Evolutionary conservation across 2,329 filamentous ascomycete species (phyloP), one percentile per base, ranked within the genome.

Genomic region (Colletotrichum neosansevieriae): DNA sequence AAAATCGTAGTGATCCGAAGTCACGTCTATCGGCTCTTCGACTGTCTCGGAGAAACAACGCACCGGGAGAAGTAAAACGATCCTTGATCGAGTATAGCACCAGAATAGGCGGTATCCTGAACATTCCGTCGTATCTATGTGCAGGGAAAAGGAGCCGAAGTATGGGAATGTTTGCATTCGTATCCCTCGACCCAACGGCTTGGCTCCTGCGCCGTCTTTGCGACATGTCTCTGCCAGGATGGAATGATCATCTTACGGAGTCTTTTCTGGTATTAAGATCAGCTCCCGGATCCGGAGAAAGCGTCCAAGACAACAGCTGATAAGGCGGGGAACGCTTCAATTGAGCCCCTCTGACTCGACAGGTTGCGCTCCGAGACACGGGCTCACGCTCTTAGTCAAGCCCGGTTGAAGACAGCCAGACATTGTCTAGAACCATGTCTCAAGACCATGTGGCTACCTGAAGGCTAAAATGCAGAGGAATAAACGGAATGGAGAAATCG

Each of bases 391-490:
- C 13, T 12, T 7, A 6, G 21, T 32, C 13, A 21, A 29, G 29
- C 6, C 6, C 7, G 29, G 29, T 29, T 29, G 29, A 29, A 29
- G 29, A 42, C 6, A 29, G 53, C 15, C 19, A 57, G 53, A 29
- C 53, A 42, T 6, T 57, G 53, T 57, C 15, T 57, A 19, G 36
- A 15, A 24, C 15, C 0, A 57, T 57, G 53, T 57, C 38, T 57
- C 38, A 57, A 44, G 17, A 6, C 38, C 36, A 57, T 57, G 53
- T 57, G 53, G 21, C 53, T 44, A 57, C 53, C 38, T 57, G 53
- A 44, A 21, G 21, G 53, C 53, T 34, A 42, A 32, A 32, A 13
- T 36, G 13, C 17, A 29, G 13, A 7, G 13, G 7, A 29, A 9
- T 7, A 57, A 19, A 24, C 53, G 53, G 36, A 10, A 51, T 32